Conservation (phyloP, 2,329 filamentous ascomycete species). For the Dactylonectria macrodidyma region DNA sequence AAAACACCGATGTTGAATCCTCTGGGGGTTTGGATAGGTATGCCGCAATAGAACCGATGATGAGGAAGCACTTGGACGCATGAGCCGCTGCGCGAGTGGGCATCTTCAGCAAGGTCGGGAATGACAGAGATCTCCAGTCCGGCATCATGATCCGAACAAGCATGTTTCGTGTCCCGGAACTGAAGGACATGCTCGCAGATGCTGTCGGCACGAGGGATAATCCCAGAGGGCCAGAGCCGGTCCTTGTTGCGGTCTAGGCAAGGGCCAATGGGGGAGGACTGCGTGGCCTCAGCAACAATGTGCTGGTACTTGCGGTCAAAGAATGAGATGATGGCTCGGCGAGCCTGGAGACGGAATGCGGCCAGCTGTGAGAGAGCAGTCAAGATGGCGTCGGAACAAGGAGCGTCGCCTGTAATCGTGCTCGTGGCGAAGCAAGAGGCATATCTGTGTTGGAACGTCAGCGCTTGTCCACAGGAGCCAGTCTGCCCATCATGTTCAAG, state of each 20-base stretch:
- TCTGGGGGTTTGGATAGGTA: not conserved
- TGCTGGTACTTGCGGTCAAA: slow-evolving; percentile 59
- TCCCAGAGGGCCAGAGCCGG: not conserved
- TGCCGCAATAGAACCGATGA: slow-evolving; percentile 8
- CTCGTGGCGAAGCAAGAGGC: slow-evolving; percentile 1
- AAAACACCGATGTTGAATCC: slow-evolving; percentile 10
- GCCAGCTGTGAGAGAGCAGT: slow-evolving; percentile 60
- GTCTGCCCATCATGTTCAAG: not conserved
- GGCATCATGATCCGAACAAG: not conserved
- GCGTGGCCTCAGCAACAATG: slow-evolving; percentile 59
- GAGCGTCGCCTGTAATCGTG: slow-evolving; percentile 1
- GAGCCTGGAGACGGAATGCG: slow-evolving; percentile 53
- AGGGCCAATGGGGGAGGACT: slow-evolving; percentile 49
- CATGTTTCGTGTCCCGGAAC: not conserved
- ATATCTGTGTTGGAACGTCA: slow-evolving; percentile 7
- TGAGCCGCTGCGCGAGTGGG: not conserved
- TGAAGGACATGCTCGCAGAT: slow-evolving; percentile 8
- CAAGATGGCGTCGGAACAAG: slow-evolving; percentile 47
- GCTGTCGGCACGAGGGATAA: slow-evolving; percentile 1
- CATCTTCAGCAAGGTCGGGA: not conserved
- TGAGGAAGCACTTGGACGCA: not conserved
- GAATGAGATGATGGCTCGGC: slow-evolving; percentile 59
- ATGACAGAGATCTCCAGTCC: not conserved
- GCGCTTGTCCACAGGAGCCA: not conserved
- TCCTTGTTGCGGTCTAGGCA: slow-evolving; percentile 41